Percentiles rank a stretch among this genome's conserved stretches.
Conservation (phyloP, 2,329 filamentous ascomycete genomes). For the Aspergillus floridensis region DNA sequence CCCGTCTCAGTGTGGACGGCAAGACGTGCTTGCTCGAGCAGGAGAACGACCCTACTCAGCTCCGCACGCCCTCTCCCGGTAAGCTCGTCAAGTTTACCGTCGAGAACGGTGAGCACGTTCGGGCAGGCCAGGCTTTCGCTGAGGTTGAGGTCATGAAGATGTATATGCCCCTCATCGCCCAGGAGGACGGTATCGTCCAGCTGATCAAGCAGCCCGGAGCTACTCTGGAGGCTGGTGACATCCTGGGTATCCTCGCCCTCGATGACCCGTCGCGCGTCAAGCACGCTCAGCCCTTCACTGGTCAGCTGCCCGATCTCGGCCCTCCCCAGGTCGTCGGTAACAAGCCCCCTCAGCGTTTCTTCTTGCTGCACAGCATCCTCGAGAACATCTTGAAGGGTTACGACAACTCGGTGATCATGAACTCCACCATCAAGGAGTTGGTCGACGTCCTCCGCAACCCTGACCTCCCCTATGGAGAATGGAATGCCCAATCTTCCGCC, state of each 20-base stretch:
- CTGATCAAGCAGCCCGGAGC: constrained; percentile 98
- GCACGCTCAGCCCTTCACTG: constrained; percentile 90
- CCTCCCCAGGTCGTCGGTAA: constrained; percentile 81
- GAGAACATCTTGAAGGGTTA: constrained; percentile 87
- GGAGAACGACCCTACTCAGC: constrained; percentile 97
- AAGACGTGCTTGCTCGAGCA: constrained; percentile 98
- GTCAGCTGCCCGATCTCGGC: constrained; percentile 82
- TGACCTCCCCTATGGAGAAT: constrained; percentile 93
- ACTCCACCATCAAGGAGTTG: constrained; percentile 76
- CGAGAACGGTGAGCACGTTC: constrained; percentile 90
- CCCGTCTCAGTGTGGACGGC: constrained; percentile 91
- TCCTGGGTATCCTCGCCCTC: constrained; percentile 92
- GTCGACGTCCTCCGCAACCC: constrained; percentile 86
- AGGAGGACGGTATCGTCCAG: constrained; percentile 94
- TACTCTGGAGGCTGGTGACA: constrained; percentile 96
- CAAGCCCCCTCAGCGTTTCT: constrained; percentile 88
- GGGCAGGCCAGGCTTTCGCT: constrained; percentile 86
- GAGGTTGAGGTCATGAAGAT: constrained; percentile 99
- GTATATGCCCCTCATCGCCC: constrained; percentile 97
- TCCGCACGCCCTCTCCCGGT: constrained; percentile 89
- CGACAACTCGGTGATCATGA: constrained; percentile 98
- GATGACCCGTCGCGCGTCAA: constrained; percentile 96
- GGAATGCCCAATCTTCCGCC: constrained; percentile 91
- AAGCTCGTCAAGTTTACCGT: constrained; percentile 98
- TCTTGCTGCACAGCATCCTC: constrained; percentile 72